Evolutionary conservation across 352 stramenopile genomes (phyloP).

Genomic region (Globisporangium rhizosaccharum): DNA sequence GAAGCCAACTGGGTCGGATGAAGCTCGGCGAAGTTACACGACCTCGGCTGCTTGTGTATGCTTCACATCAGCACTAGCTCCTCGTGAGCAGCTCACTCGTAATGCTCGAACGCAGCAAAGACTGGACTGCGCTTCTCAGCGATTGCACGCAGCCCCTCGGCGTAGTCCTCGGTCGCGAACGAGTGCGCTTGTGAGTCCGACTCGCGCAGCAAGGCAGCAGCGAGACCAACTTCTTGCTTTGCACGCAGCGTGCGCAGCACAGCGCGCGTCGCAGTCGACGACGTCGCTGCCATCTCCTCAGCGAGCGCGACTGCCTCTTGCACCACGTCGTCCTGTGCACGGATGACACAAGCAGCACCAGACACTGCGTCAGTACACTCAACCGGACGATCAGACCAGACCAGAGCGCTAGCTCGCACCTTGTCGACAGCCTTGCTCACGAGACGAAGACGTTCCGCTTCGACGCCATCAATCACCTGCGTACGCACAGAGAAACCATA

Average conservation of each 20-base stretch:
- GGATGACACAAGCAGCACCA: background rate
- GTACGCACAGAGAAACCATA: background rate
- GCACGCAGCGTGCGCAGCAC: conserved; percentile 62
- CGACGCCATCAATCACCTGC: conserved; percentile 54
- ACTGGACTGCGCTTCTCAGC: conserved; percentile 46
- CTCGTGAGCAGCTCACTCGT: conserved; percentile 14
- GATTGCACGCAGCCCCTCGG: conserved; percentile 73
- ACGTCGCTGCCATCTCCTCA: conserved; percentile 44
- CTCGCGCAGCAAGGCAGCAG: conserved; percentile 59
- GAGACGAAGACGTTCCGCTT: conserved; percentile 46
- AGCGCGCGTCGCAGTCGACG: conserved; percentile 62
- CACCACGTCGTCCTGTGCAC: conserved; percentile 29
- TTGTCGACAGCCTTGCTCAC: conserved; percentile 39
- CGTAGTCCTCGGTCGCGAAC: conserved; percentile 76
- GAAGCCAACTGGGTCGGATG: no score
- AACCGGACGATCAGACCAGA: background rate
- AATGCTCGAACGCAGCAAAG: conserved; percentile 49
- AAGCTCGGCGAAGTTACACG: background rate
- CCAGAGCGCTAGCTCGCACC: conserved; percentile 3
- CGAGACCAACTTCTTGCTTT: conserved; percentile 61
- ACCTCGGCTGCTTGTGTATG: background rate
- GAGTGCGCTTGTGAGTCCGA: conserved; percentile 76
- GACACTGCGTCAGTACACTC: background rate
- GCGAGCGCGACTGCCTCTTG: conserved; percentile 51
- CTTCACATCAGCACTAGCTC: background rate